Conservation (phyloP, 1,284 basidiomycete species). For the Takashimella tepidaria region DNA sequence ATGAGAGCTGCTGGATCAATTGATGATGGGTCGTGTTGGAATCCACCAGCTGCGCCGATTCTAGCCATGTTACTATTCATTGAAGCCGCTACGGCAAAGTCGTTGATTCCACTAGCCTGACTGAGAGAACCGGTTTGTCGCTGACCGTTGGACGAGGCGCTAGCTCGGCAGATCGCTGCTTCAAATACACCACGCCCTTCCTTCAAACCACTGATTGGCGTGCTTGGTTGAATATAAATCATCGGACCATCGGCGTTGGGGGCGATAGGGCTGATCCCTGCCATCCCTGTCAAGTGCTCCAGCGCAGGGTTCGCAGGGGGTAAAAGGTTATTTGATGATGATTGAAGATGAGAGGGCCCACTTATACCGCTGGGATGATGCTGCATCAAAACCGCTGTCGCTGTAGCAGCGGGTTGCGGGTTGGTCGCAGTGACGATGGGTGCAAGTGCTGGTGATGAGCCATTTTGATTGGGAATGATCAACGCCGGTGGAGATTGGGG, state of each 20-base stretch:
- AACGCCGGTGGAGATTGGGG: constrained; percentile 46
- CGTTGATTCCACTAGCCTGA: not conserved
- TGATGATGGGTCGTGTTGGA: not conserved
- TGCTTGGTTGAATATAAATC: constrained; percentile 49
- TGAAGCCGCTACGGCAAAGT: not conserved
- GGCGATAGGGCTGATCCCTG: constrained; percentile 44
- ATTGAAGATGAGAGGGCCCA: constrained; percentile 1
- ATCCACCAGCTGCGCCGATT: not conserved
- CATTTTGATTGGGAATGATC: constrained; percentile 37
- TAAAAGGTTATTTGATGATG: constrained; percentile 24
- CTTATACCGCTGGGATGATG: not conserved
- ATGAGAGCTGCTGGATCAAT: not conserved
- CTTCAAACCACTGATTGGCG: constrained; percentile 45
- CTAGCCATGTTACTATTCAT: not conserved
- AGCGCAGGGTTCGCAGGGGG: constrained; percentile 40
- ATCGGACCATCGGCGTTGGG: constrained; percentile 45
- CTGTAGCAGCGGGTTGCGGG: constrained; percentile 2
- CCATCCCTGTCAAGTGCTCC: constrained; percentile 42
- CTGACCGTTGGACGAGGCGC: constrained; percentile 3
- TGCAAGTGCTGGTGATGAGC: constrained; percentile 35
- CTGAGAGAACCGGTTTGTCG: not conserved
- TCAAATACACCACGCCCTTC: constrained; percentile 44
- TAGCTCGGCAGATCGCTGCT: constrained; percentile 34
- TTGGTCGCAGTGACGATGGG: constrained; percentile 24
- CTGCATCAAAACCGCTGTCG: not conserved